These are phyloP conservation scores for Suillus placidus DNA, from an alignment of 768 basidiomycete species.

Conservation along the genomic window DNA sequence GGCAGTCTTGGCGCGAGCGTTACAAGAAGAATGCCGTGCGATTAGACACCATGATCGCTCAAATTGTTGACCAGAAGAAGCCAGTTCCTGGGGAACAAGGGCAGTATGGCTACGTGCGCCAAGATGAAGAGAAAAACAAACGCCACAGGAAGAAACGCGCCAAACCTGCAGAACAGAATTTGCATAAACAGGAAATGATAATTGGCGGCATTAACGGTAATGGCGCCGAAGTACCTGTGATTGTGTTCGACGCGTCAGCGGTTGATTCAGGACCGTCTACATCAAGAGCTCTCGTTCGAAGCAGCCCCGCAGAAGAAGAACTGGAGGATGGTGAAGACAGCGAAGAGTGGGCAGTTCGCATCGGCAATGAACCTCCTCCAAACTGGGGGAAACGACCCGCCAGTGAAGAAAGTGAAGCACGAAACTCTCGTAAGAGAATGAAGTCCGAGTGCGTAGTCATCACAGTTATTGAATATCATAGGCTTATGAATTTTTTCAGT, in stretches of 20 bases:
- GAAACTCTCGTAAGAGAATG: conserved; percentile 43
- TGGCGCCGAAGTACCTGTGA: conserved; percentile 23
- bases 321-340: conserved; percentile 60
- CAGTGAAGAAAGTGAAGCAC: conserved; percentile 39
- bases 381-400: conserved; percentile 67
- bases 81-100: conserved; percentile 75
- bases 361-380: conserved; percentile 66
- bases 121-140: conserved; percentile 70
- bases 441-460: conserved; percentile 42
- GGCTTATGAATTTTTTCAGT: neutral
- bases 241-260: conserved; percentile 24
- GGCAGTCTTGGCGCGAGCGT: conserved; percentile 89
- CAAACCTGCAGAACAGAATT: conserved; percentile 33
- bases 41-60: conserved; percentile 63
- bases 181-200: conserved; percentile 24
- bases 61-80: conserved; percentile 71
- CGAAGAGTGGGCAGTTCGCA: conserved; percentile 67
- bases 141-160: conserved; percentile 51
- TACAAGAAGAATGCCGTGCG: conserved; percentile 82
- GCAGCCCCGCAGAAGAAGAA: conserved; percentile 64
- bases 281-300: conserved; percentile 31
- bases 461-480: neutral
- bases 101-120: conserved; percentile 80
- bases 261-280: conserved; percentile 32
- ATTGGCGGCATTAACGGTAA: conserved; percentile 16